Percentiles rank a stretch among this genome's conserved stretches.
Evolutionary conservation across 331 rosid genomes (phyloP).

Genomic region (Telfairia occidentalis): DNA sequence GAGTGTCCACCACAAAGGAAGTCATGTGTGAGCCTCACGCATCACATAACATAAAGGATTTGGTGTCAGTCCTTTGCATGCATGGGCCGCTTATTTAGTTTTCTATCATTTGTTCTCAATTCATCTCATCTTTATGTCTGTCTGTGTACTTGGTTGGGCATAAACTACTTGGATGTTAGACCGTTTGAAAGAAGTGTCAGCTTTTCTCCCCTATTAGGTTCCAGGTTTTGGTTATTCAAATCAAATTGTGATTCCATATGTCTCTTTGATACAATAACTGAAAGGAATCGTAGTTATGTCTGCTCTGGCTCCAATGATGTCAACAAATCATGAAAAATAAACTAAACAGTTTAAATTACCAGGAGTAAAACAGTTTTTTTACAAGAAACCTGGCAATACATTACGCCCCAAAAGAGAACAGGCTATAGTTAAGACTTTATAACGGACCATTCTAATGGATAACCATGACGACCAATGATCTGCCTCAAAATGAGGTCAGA

Average conservation of each 20-base stretch:
- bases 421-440: too few species aligned
- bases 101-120: not conserved
- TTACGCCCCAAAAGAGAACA: too few species aligned
- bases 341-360: not conserved
- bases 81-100: too few species aligned
- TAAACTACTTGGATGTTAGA: not conserved
- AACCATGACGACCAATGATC: not conserved
- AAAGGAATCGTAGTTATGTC: not conserved
- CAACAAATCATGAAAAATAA: not conserved
- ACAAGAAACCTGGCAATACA: too few species aligned
- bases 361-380: not conserved
- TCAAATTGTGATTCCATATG: not conserved
- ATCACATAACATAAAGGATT: too few species aligned
- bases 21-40: too few species aligned
- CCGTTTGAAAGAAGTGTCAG: not conserved
- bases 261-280: not conserved
- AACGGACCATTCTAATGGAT: not conserved
- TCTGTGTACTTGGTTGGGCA: not conserved
- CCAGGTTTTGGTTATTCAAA: not conserved
- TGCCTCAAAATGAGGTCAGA: not conserved
- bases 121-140: not conserved
- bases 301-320: not conserved
- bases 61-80: too few species aligned
- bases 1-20: too few species aligned
- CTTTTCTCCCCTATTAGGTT: not conserved